Conservation (phyloP, 768 basidiomycete genomes). For the Terana coerulea region DNA sequence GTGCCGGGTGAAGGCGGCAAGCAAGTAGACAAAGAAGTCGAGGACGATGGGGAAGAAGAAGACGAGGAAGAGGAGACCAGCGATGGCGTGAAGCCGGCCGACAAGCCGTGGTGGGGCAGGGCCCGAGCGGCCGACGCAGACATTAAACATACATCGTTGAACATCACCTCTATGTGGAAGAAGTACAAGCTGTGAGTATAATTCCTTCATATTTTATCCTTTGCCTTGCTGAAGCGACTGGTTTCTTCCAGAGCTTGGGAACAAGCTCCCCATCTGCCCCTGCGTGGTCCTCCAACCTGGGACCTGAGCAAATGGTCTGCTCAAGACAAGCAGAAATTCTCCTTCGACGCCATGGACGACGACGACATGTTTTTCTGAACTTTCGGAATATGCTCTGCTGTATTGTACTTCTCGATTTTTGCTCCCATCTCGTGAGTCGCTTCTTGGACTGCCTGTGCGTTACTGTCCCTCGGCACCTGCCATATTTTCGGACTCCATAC, state of each 20-base stretch:
- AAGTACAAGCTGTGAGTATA: slow-evolving; percentile 33
- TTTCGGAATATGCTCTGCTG: too few species aligned
- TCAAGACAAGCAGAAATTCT: slow-evolving; percentile 29
- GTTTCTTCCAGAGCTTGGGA: slow-evolving; percentile 13
- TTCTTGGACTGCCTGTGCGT: too few species aligned
- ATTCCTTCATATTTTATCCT: too few species aligned
- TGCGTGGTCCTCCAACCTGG: slow-evolving; percentile 30
- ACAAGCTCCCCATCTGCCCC: slow-evolving; percentile 22
- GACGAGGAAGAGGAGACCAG: not conserved
- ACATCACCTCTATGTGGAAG: slow-evolving; percentile 30
- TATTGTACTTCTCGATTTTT: too few species aligned
- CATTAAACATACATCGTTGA: slow-evolving; percentile 21
- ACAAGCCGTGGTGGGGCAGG: not conserved
- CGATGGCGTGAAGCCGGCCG: not conserved
- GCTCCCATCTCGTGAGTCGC: too few species aligned
- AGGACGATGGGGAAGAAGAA: not conserved
- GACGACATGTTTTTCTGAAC: too few species aligned
- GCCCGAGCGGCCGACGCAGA: not conserved
- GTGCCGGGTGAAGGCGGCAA: not conserved
- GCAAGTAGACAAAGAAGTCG: too few species aligned
- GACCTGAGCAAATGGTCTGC: slow-evolving; percentile 35
- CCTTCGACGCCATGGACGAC: slow-evolving; percentile 18
- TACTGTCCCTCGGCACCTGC: too few species aligned
- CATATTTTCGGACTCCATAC: too few species aligned
- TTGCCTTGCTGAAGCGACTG: too few species aligned